Percentiles rank a stretch among this genome's conserved stretches.
These are phyloP conservation scores for Puccinia hordei DNA, from an alignment of 1,284 basidiomycete genomes.

Conservation along the genomic window DNA sequence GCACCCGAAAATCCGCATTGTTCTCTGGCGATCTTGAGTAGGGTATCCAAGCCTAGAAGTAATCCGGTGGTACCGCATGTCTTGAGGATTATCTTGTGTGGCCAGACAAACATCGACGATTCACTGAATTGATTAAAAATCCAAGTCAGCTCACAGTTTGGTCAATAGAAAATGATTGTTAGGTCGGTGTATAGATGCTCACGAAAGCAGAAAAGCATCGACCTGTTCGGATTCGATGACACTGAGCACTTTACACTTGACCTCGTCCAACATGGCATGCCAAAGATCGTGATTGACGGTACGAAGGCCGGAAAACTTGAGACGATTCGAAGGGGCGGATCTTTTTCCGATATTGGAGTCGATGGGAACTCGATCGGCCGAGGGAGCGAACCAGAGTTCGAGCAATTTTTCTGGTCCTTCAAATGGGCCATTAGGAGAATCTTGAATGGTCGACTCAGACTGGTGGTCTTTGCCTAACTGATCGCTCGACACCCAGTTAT, in stretches of 20 bases:
- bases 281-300: conserved; percentile 76
- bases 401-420: conserved; percentile 86
- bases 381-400: conserved; percentile 95
- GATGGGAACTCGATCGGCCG: conserved; percentile 66
- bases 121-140: conserved; percentile 69
- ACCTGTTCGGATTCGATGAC: conserved; percentile 81
- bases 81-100: conserved; percentile 95
- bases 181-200: conserved; percentile 59
- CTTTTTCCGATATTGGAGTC: conserved; percentile 55
- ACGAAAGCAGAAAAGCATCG: conserved; percentile 96
- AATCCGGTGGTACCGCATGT: conserved; percentile 99
- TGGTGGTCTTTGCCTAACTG: no score
- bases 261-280: conserved; percentile 97
- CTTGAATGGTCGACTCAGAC: not conserved
- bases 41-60: conserved; percentile 85
- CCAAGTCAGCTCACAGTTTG: not conserved
- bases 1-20: conserved; percentile 75
- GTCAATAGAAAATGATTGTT: not conserved
- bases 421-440: conserved; percentile 54
- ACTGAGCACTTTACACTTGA: conserved; percentile 94
- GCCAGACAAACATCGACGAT: conserved; percentile 93
- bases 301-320: conserved; percentile 67
- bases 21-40: conserved; percentile 82
- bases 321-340: conserved; percentile 52
- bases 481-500: no score